Evolutionary conservation across 176 grass and related monocot species (phyloP).

Genomic region (Poa annua): DNA sequence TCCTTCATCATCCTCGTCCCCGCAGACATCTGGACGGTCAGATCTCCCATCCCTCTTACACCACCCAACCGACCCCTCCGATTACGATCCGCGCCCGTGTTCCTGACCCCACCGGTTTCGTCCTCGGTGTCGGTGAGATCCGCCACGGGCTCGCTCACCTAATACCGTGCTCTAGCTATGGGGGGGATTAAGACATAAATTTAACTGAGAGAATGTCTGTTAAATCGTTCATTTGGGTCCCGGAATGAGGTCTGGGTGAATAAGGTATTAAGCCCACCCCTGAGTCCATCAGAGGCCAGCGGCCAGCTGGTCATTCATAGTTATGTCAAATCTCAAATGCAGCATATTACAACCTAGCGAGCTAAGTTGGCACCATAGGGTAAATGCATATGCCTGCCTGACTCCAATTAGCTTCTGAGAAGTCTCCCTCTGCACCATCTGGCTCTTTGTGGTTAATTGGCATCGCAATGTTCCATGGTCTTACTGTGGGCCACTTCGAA

Average conservation of each 20-base stretch:
- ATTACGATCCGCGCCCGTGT: slow-evolving; percentile 15
- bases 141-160: slow-evolving; percentile 1
- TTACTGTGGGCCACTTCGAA: not conserved
- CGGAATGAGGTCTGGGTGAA: slow-evolving; percentile 8
- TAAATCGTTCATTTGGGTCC: not conserved
- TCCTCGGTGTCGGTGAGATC: slow-evolving; percentile 42
- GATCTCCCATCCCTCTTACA: slow-evolving; percentile 35
- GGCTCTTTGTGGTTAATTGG: not conserved
- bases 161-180: slow-evolving; percentile 33
- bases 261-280: not conserved
- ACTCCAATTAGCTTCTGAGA: not conserved
- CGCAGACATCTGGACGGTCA: slow-evolving; percentile 98
- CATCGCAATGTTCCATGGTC: not conserved
- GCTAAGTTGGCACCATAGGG: slow-evolving; percentile 20
- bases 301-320: not conserved
- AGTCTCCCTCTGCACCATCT: slow-evolving; percentile 8
- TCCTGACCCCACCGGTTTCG: not conserved
- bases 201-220: not conserved
- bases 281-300: not conserved
- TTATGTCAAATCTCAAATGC: slow-evolving; percentile 27
- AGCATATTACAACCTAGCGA: slow-evolving; percentile 1
- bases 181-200: not conserved
- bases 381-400: slow-evolving; percentile 20
- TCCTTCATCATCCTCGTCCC: slow-evolving; percentile 99
- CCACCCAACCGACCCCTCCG: not conserved